Conservation (phyloP, 441 rosid genomes). For the Raphanus hybrid region DNA sequence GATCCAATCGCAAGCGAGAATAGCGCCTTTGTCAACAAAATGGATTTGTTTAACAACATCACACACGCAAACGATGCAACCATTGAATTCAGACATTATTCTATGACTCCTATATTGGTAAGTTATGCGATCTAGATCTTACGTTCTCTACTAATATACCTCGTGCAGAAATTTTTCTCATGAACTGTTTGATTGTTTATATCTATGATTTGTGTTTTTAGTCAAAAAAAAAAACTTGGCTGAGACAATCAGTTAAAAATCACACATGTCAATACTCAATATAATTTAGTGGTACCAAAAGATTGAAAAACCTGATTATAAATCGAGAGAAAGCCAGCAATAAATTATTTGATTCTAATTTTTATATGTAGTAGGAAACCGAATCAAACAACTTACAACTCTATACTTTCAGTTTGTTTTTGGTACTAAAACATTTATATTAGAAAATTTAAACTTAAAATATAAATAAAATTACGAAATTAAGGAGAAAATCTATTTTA, state of each 20-base stretch:
- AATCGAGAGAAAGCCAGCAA: not conserved
- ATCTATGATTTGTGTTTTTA: no score
- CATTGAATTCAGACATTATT: not conserved
- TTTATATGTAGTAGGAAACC: not conserved
- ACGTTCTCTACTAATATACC: not conserved
- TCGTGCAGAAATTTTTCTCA: not conserved
- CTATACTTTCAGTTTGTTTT: not conserved
- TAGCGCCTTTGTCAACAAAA: slow-evolving; percentile 23
- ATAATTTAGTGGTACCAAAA: not conserved
- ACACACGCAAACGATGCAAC: slow-evolving; percentile 33
- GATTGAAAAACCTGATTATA: not conserved
- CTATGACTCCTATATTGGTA: slow-evolving; percentile 32
- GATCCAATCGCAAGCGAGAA: slow-evolving; percentile 36
- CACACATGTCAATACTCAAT: not conserved
- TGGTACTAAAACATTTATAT: not conserved
- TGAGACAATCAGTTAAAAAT: slow-evolving; percentile 1
- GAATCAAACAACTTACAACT: no score
- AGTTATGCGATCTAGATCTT: slow-evolving; percentile 43
- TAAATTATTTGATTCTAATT: not conserved
- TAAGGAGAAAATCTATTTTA: not conserved
- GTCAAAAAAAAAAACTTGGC: slow-evolving; percentile 10
- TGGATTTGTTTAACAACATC: slow-evolving; percentile 30
- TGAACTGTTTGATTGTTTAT: slow-evolving; percentile 18
- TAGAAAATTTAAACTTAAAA: not conserved
- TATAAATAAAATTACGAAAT: not conserved